Conservation (phyloP, 352 stramenopile species). For the Globisporangium okanoganense region DNA sequence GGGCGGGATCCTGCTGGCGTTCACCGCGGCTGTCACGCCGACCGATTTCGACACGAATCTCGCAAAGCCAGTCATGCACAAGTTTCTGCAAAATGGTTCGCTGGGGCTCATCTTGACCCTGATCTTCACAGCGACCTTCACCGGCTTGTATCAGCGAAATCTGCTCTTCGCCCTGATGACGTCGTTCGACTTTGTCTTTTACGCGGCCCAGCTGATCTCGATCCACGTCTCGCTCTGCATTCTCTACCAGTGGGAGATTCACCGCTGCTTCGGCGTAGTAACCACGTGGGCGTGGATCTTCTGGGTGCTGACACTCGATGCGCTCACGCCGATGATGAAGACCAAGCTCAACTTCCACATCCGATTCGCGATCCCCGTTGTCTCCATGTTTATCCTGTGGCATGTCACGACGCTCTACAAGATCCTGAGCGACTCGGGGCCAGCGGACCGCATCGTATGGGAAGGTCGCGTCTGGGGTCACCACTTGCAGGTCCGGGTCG, state of each 20-base stretch:
- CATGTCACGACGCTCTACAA: conserved; percentile 6
- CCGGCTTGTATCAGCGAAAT: conserved; percentile 22
- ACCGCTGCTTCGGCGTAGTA: conserved; percentile 16
- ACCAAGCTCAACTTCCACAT: conserved; percentile 23
- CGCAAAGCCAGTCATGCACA: neutral
- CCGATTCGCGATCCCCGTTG: conserved; percentile 16
- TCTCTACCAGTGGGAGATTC: conserved; percentile 18
- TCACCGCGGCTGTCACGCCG: neutral
- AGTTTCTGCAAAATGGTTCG: conserved; percentile 1
- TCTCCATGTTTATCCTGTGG: conserved; percentile 16
- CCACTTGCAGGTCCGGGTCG: conserved; percentile 9
- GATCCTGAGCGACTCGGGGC: conserved; percentile 10
- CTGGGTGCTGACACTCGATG: conserved; percentile 29
- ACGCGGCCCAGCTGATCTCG: conserved; percentile 20
- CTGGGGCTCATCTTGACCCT: conserved; percentile 11
- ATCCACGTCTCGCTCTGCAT: conserved; percentile 26
- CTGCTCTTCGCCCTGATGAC: conserved; percentile 23
- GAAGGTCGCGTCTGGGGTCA: conserved; percentile 7
- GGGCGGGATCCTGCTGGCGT: conserved; percentile 11
- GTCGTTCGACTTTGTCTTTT: conserved; percentile 44
- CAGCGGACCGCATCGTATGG: conserved; percentile 14
- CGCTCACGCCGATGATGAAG: conserved; percentile 26
- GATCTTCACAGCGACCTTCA: conserved; percentile 16
- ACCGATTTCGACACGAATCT: neutral
- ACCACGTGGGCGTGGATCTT: conserved; percentile 25